phyloP scores from a whole-genome alignment of 2,329 filamentous ascomycete species.

The Canariomyces notabilis region DNA sequence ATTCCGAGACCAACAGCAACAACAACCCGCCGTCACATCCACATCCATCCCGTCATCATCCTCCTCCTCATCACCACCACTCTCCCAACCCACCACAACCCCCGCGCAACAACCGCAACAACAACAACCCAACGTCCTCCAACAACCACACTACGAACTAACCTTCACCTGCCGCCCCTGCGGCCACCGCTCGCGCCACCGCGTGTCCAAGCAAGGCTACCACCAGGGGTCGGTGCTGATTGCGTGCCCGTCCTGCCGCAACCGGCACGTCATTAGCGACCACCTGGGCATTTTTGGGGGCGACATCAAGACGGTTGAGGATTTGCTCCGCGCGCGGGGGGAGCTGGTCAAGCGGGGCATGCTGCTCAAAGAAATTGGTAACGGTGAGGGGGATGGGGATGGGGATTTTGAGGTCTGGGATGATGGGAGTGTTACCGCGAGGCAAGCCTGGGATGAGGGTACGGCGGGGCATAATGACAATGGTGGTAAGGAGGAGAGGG shows the following conservation, averaged over 20 bases:
- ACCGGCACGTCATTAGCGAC: slow-evolving; percentile 87
- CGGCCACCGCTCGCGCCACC: slow-evolving; percentile 71
- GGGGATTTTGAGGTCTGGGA: slow-evolving; percentile 94
- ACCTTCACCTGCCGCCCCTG: slow-evolving; percentile 93
- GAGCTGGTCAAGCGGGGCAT: slow-evolving; percentile 66
- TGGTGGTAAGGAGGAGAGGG: not conserved
- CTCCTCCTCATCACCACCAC: slow-evolving; percentile 36
- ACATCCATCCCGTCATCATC: slow-evolving; percentile 37
- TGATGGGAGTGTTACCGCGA: slow-evolving; percentile 50
- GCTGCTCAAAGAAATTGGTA: no score
- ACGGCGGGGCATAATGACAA: not conserved
- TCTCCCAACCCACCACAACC: not conserved
- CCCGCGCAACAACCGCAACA: slow-evolving; percentile 10
- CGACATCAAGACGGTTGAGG: slow-evolving; percentile 64
- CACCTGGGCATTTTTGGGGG: slow-evolving; percentile 77
- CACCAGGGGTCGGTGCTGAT: slow-evolving; percentile 86
- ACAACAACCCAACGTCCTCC: slow-evolving; percentile 14
- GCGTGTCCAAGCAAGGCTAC: slow-evolving; percentile 89
- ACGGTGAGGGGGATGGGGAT: no score
- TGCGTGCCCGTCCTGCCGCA: slow-evolving; percentile 78
- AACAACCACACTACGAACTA: slow-evolving; percentile 72
- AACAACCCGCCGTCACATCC: slow-evolving; percentile 14
- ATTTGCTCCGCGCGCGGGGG: slow-evolving; percentile 72
- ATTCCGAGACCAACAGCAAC: slow-evolving; percentile 45
- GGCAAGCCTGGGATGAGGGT: slow-evolving; percentile 20